phyloP scores from a whole-genome alignment of 345 rosid species.

The Populus davidiana region DNA sequence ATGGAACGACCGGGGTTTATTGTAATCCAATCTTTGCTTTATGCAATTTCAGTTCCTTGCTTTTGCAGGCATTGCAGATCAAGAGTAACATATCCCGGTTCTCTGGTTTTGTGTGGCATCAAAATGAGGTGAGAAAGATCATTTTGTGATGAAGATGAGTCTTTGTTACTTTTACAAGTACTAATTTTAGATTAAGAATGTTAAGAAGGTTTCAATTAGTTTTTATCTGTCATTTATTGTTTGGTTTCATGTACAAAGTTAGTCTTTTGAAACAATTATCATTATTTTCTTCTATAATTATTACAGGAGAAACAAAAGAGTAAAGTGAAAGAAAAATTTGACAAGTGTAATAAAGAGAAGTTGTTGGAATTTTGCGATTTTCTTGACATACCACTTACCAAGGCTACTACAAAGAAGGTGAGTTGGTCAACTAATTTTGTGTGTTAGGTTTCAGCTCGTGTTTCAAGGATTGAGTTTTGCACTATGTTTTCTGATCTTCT shows the following conservation, averaged over 20 bases:
- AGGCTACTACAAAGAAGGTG: slow-evolving; percentile 74
- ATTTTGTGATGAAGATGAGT: background rate
- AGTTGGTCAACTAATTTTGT: slow-evolving; percentile 7
- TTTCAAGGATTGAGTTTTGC: background rate
- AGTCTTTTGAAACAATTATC: background rate
- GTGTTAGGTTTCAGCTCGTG: background rate
- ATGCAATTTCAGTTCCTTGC: slow-evolving; percentile 25
- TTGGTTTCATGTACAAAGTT: slow-evolving; percentile 4
- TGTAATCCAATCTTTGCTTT: slow-evolving; percentile 10
- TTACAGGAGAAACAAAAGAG: slow-evolving; percentile 75
- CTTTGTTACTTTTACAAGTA: background rate
- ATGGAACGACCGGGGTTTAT: background rate
- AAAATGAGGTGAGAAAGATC: slow-evolving; percentile 58
- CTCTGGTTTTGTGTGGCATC: slow-evolving; percentile 92
- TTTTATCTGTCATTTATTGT: background rate
- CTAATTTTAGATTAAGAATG: background rate
- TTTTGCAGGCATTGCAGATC: slow-evolving; percentile 75
- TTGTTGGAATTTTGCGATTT: slow-evolving; percentile 77
- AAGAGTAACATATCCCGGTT: slow-evolving; percentile 77
- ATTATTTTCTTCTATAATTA: background rate
- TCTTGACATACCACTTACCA: slow-evolving; percentile 65
- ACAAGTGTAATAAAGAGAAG: slow-evolving; percentile 81
- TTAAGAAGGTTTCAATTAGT: background rate
- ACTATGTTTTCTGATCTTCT: background rate
- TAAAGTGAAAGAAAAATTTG: slow-evolving; percentile 76